phyloP scores from a whole-genome alignment of 2,329 filamentous ascomycete species.

The Xylaria sp. region DNA sequence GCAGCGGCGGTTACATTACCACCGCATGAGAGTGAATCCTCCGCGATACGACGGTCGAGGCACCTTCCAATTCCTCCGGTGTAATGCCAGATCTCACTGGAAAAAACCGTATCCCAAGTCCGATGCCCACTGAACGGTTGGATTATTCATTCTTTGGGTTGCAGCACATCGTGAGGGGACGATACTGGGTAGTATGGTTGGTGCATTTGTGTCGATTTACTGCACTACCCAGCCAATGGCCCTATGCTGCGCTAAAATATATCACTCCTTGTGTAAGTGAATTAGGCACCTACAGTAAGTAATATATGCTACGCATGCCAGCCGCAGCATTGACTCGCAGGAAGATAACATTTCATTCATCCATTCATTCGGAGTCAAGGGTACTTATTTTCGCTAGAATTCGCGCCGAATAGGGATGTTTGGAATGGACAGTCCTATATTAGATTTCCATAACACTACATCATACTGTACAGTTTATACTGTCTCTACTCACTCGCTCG shows the following conservation, averaged over 20 bases:
- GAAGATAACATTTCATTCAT: too few relatives aligned
- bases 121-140: slow-evolving; percentile 5
- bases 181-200: neutral
- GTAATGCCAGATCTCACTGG: slow-evolving; percentile 22
- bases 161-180: neutral
- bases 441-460: neutral
- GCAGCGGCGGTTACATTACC: slow-evolving; percentile 23
- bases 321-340: too few relatives aligned
- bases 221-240: neutral
- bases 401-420: neutral
- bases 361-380: too few relatives aligned
- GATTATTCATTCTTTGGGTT: slow-evolving; percentile 13
- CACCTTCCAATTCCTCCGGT: slow-evolving; percentile 1
- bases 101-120: slow-evolving; percentile 8
- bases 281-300: too few relatives aligned
- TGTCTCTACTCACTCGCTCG: neutral
- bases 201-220: neutral
- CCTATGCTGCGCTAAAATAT: too few relatives aligned
- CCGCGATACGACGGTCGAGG: neutral
- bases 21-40: slow-evolving; percentile 12
- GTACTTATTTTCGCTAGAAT: too few relatives aligned
- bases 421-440: neutral
- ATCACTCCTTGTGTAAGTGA: too few relatives aligned
- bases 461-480: neutral
- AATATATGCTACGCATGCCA: too few relatives aligned